phyloP scores from a whole-genome alignment of 2,329 filamentous ascomycete genomes.

The Penicillium capsulatum region DNA sequence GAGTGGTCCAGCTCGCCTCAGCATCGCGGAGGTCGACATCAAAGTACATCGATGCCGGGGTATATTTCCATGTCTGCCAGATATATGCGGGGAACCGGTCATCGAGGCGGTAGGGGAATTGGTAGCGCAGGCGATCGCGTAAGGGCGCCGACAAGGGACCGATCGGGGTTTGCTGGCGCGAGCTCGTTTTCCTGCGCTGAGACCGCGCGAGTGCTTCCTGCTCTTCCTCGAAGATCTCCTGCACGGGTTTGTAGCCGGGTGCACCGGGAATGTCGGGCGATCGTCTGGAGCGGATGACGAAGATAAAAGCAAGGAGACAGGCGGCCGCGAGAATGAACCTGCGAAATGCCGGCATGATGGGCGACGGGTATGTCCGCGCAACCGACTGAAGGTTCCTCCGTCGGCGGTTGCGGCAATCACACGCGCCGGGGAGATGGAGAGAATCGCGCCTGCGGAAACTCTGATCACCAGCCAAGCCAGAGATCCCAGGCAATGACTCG shows the following conservation, averaged over 20 bases:
- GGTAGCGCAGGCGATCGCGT: constrained; percentile 78
- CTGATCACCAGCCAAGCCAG: constrained; percentile 8
- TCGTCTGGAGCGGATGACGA: constrained; percentile 60
- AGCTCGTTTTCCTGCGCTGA: constrained; percentile 11
- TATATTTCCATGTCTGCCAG: constrained; percentile 98
- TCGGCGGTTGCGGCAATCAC: constrained; percentile 10
- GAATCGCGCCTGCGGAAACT: constrained; percentile 6
- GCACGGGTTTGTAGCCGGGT: constrained; percentile 23
- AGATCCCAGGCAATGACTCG: no score
- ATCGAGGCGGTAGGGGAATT: constrained; percentile 88
- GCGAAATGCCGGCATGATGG: constrained; percentile 69
- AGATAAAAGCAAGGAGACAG: constrained; percentile 64
- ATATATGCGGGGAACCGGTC: constrained; percentile 93
- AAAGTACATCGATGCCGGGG: constrained; percentile 73
- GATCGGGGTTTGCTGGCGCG: constrained; percentile 44
- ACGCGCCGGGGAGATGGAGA: constrained; percentile 8
- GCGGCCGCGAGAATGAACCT: constrained; percentile 69
- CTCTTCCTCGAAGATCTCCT: constrained; percentile 20
- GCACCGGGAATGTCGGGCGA: constrained; percentile 33
- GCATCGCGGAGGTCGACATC: constrained; percentile 68
- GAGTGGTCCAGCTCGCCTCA: constrained; percentile 83
- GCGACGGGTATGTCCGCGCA: constrained; percentile 4
- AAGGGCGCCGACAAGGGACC: constrained; percentile 69
- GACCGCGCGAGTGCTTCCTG: constrained; percentile 12
- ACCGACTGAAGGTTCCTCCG: constrained; percentile 3